Evolutionary conservation across 345 rosid species (phyloP).

Genomic region (Hibiscus syriacus): DNA sequence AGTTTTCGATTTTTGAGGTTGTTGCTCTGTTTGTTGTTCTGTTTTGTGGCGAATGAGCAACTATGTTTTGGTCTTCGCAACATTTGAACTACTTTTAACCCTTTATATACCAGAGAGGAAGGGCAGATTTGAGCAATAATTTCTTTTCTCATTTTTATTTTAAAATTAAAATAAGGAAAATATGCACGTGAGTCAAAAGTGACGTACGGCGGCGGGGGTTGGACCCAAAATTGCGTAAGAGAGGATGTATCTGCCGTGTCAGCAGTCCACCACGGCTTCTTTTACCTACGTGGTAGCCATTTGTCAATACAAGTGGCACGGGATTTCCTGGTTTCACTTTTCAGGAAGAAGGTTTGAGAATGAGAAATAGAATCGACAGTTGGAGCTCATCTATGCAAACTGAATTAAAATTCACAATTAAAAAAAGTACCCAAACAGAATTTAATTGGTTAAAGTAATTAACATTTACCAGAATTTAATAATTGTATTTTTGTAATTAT

Average conservation of each 20-base stretch:
- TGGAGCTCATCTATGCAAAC: no score
- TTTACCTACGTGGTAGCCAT: conserved; percentile 6
- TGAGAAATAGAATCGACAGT: background rate
- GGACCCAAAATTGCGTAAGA: conserved; percentile 10
- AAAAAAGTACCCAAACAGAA: no score
- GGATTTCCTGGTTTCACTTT: background rate
- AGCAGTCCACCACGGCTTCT: background rate
- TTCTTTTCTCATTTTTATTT: background rate
- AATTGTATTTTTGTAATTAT: no score
- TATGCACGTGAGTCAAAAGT: conserved; percentile 26
- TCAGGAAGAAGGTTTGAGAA: background rate
- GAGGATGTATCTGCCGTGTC: background rate
- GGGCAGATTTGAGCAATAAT: background rate
- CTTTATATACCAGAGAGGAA: background rate
- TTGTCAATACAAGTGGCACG: background rate
- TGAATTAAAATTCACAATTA: no score
- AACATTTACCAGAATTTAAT: no score
- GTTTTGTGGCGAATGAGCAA: background rate
- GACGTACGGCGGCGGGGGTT: conserved; percentile 34
- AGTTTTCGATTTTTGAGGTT: background rate
- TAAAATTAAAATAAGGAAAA: background rate
- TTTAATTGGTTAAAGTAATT: background rate
- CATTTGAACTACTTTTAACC: background rate
- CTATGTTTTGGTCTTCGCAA: background rate
- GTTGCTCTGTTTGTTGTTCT: no score